Conservation (phyloP, 2,329 filamentous ascomycete genomes). For the Colletotrichum graminicola region DNA sequence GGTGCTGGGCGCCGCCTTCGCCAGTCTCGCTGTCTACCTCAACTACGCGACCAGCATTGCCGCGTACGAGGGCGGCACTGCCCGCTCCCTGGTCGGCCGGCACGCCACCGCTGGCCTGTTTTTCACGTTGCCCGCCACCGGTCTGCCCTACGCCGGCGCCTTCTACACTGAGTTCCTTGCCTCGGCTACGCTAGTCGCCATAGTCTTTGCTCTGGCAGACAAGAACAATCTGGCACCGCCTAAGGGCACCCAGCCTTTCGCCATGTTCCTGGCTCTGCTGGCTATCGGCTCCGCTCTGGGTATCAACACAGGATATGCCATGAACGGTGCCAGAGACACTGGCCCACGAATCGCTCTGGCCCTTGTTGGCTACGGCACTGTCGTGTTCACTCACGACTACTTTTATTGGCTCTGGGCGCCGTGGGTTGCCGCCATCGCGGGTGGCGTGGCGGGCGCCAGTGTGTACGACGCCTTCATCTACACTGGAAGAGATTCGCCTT, state of each 20-base stretch:
- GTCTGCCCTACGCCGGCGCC: conserved; percentile 50
- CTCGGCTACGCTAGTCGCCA: conserved; percentile 52
- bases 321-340: conserved; percentile 55
- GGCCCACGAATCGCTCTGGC: conserved; percentile 51
- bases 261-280: conserved; percentile 52
- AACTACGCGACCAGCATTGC: conserved; percentile 46
- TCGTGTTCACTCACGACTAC: conserved; percentile 46
- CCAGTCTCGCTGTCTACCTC: conserved; percentile 45
- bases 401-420: conserved; percentile 52
- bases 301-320: conserved; percentile 53
- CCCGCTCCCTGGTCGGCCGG: conserved; percentile 50
- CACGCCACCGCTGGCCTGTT: conserved; percentile 48
- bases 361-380: conserved; percentile 48
- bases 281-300: conserved; percentile 53
- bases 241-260: conserved; percentile 53
- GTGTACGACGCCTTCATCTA: conserved; percentile 51
- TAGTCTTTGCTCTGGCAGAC: conserved; percentile 53
- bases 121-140: conserved; percentile 46
- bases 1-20: conserved; percentile 45
- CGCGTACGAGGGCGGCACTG: conserved; percentile 49
- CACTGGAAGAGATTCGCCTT: conserved; percentile 35
- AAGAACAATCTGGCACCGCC: conserved; percentile 54
- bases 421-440: conserved; percentile 46
- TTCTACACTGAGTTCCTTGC: conserved; percentile 53
- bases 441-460: conserved; percentile 48